A percentile compares a stretch with the other conserved stretches of the same genome.
phyloP scores from a whole-genome alignment of 768 basidiomycete genomes.

The Punctularia strigosozonata region DNA sequence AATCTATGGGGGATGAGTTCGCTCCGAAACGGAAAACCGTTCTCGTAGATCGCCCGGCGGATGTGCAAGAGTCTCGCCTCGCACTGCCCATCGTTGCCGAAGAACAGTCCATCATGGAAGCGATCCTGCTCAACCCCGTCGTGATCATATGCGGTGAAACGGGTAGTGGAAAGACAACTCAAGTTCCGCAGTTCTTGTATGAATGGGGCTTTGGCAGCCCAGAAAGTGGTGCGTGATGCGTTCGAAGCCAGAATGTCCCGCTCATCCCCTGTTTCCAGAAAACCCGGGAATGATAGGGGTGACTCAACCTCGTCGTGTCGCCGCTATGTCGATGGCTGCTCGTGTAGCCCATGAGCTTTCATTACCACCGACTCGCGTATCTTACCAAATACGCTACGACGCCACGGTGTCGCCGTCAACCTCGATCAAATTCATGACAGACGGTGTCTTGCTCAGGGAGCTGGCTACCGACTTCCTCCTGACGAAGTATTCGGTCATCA shows the following conservation, averaged over 20 bases:
- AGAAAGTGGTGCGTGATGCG: constrained; percentile 55
- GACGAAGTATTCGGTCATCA: constrained; percentile 85
- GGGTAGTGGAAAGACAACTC: constrained; percentile 97
- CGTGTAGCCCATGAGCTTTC: constrained; percentile 93
- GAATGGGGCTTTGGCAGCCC: constrained; percentile 89
- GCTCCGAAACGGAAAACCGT: constrained; percentile 26
- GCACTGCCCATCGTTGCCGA: constrained; percentile 84
- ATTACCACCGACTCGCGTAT: constrained; percentile 67
- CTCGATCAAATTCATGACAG: constrained; percentile 98
- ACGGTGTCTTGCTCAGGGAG: constrained; percentile 92
- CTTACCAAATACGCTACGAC: constrained; percentile 97
- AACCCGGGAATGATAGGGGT: constrained; percentile 98
- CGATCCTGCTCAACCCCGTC: constrained; percentile 76
- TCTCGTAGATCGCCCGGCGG: constrained; percentile 48
- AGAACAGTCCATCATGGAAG: constrained; percentile 91
- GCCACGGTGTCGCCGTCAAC: constrained; percentile 85
- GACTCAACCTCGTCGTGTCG: constrained; percentile 95
- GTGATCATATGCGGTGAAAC: constrained; percentile 91
- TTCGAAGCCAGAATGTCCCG: constrained; percentile 3
- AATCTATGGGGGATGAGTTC: background rate
- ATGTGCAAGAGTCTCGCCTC: constrained; percentile 67
- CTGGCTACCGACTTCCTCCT: constrained; percentile 88
- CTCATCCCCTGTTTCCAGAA: constrained; percentile 33
- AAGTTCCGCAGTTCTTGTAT: constrained; percentile 96
- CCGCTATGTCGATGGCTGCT: constrained; percentile 90